Base-by-base conservation (phyloP, 2,329 filamentous ascomycete species). In the Torrubiellomyces zombiae region DNA sequence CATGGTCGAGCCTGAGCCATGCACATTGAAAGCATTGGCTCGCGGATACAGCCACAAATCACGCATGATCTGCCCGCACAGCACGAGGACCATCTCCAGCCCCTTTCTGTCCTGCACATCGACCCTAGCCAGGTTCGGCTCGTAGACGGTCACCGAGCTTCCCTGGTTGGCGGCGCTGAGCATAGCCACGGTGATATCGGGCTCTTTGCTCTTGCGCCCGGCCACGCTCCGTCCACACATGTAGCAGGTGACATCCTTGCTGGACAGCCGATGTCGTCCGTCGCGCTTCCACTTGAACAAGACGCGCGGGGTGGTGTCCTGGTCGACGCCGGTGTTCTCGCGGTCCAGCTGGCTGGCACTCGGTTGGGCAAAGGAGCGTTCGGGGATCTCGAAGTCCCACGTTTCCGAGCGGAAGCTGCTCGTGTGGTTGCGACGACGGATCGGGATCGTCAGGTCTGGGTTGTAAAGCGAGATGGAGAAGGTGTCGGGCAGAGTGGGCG, bases 31-130 rank as follows among this genome's bases (percentile, higher is more conserved):
- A 4, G 72, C 60, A 37, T 92, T 79, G 11, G 67, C 64, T 28
- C 72, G 66, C 4, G 73, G 65, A 30, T 63, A 58, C 15, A 76
- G 56, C 38, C 67, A 76, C 20, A 78, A 54, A 36, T 78, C 73
- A 21, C 67, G 62, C 30, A 78, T 72, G 16, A 72, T 64, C 36
- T 72, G 64, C 1, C 70, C 66, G 15, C 66, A 59, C 12, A 77
- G 48, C 12, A 76, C 45, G 11, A 95, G 51, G 2, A 85, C 74
- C 1, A 95, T 67, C 45, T 98, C 89, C 4, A 95, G 57, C 0
- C 89, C 89, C 48, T 94, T 95, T 29, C 77, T 72, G 50, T 98
- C 89, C 48, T 98, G 83, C 32, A 95, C 72, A 21, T 95, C 85
- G 8, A 95, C 76, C 6, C 89, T 66, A 32, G 77, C 75, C 43